Conservation (phyloP, 106 monocot species). For the Acanthochlamys bracteata region DNA sequence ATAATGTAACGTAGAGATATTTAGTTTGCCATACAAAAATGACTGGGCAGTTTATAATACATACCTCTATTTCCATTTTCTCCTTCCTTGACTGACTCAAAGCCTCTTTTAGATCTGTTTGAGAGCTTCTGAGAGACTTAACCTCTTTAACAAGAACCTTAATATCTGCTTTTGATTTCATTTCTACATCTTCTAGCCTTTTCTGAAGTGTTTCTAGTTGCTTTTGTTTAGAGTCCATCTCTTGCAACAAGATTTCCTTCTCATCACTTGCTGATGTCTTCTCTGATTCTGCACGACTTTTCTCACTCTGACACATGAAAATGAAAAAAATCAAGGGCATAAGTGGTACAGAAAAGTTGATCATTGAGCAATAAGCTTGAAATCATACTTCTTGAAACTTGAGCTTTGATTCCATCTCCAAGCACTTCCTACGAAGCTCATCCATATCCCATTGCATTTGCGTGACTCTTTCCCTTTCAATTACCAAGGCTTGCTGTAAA, state of each 20-base stretch:
- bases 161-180: slow-evolving; percentile 86
- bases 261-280: slow-evolving; percentile 31
- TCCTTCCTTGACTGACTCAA: slow-evolving; percentile 50
- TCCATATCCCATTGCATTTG: slow-evolving; percentile 96
- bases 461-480: slow-evolving; percentile 86
- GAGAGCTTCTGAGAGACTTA: slow-evolving; percentile 72
- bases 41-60: no score
- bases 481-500: slow-evolving; percentile 74
- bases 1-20: no score
- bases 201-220: slow-evolving; percentile 46
- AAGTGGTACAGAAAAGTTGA: no score
- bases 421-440: slow-evolving; percentile 65
- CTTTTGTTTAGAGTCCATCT: slow-evolving; percentile 42
- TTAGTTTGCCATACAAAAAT: no score
- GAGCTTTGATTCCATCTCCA: slow-evolving; percentile 62
- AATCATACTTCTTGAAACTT: slow-evolving; percentile 54
- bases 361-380: slow-evolving; percentile 1
- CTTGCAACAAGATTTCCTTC: slow-evolving; percentile 47
- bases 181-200: slow-evolving; percentile 47
- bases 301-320: slow-evolving; percentile 47
- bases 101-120: slow-evolving; percentile 56
- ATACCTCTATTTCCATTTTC: slow-evolving; percentile 74
- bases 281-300: slow-evolving; percentile 46
- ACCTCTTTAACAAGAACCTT: slow-evolving; percentile 89
- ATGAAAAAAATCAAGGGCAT: slow-evolving; percentile 1